These are phyloP conservation scores for Litchi chinensis DNA, from an alignment of 345 rosid species.

Conservation along the genomic window DNA sequence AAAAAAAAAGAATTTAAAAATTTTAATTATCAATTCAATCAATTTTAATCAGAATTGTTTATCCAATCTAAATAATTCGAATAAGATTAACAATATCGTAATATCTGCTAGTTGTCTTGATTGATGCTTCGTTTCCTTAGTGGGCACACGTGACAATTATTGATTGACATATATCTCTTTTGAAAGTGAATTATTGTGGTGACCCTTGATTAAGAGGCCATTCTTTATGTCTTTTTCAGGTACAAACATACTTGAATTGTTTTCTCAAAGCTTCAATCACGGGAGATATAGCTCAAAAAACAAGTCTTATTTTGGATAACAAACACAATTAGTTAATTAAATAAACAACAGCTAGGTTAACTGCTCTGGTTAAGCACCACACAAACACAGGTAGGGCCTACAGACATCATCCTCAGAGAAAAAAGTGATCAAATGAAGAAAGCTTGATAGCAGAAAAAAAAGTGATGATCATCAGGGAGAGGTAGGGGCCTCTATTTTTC, in stretches of 20 bases:
- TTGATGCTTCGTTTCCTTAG: too few relatives aligned
- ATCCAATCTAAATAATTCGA: too few relatives aligned
- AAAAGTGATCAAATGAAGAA: neutral
- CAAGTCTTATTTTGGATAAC: neutral
- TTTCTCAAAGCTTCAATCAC: neutral
- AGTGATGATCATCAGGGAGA: slow-evolving; percentile 16
- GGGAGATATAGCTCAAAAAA: neutral
- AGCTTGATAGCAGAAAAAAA: slow-evolving; percentile 7
- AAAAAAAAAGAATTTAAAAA: too few relatives aligned
- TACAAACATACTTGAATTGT: neutral
- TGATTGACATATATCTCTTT: too few relatives aligned
- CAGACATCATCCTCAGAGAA: slow-evolving; percentile 17
- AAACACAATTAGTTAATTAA: neutral
- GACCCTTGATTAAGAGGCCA: neutral
- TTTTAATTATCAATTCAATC: too few relatives aligned
- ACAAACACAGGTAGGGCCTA: slow-evolving; percentile 15
- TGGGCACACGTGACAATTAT: too few relatives aligned
- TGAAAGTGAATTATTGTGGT: neutral
- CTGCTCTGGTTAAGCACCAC: slow-evolving; percentile 5
- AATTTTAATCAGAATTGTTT: too few relatives aligned
- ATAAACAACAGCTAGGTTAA: slow-evolving; percentile 8
- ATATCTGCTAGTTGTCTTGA: neutral
- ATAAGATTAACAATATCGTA: neutral
- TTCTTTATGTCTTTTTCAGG: neutral
- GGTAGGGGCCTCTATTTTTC: neutral